Conservation (phyloP, 169 alveolate species). For the Eimeria sp. region DNA sequence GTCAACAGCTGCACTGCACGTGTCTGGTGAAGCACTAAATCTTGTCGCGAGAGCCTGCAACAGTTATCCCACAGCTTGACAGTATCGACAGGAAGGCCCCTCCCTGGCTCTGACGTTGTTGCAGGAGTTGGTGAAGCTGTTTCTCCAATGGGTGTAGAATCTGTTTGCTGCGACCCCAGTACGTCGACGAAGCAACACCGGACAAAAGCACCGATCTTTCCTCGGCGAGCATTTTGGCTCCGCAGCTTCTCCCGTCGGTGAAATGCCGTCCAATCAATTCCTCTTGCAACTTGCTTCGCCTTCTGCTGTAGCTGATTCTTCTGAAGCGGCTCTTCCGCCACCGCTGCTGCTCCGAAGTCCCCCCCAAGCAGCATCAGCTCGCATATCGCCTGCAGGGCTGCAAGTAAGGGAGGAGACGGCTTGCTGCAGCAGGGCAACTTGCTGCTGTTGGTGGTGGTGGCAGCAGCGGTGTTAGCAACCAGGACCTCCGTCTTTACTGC, state of each 20-base stretch:
- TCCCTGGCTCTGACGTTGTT: neutral
- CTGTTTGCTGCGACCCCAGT: slow-evolving; percentile 16
- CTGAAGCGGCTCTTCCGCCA: slow-evolving; percentile 3
- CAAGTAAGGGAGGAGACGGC: slow-evolving; percentile 41
- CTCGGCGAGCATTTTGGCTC: neutral
- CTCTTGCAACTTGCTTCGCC: slow-evolving; percentile 6
- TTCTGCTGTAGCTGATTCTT: slow-evolving; percentile 31
- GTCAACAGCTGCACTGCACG: slow-evolving; percentile 71
- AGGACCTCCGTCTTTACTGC: slow-evolving; percentile 22
- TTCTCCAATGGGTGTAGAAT: neutral
- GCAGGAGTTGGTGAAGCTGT: slow-evolving; percentile 13
- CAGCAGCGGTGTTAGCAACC: neutral
- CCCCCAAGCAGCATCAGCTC: slow-evolving; percentile 66
- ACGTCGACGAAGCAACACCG: slow-evolving; percentile 10
- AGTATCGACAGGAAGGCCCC: slow-evolving; percentile 2
- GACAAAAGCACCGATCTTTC: neutral
- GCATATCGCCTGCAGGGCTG: slow-evolving; percentile 60
- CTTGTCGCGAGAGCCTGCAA: slow-evolving; percentile 51
- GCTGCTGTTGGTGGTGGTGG: slow-evolving; percentile 39
- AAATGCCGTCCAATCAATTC: slow-evolving; percentile 30
- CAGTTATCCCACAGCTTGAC: slow-evolving; percentile 56
- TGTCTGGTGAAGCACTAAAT: slow-evolving; percentile 58
- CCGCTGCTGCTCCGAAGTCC: neutral
- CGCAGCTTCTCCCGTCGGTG: neutral
- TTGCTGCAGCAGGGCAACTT: slow-evolving; percentile 56